A percentile compares a stretch with the other conserved stretches of the same genome.
Evolutionary conservation across 2,329 filamentous ascomycete genomes (phyloP).

Genomic region (Dichotomopilus funicola): DNA sequence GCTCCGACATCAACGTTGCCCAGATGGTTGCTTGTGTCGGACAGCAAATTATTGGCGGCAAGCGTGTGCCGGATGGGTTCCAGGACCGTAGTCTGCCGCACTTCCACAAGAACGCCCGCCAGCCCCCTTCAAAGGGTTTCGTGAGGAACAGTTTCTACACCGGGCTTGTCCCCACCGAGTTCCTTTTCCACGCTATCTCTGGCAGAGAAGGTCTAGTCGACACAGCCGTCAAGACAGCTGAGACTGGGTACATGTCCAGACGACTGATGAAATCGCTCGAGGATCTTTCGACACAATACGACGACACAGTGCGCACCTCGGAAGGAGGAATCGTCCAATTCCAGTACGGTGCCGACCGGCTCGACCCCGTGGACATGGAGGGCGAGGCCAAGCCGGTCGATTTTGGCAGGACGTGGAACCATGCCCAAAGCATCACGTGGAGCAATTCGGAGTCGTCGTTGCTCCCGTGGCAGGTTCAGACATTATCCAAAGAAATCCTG

Average conservation of each 20-base stretch:
- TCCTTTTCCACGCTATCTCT: conserved; percentile 97
- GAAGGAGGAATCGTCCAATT: conserved; percentile 88
- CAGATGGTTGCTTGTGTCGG: conserved; percentile 98
- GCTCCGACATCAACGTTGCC: conserved; percentile 94
- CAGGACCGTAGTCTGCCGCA: conserved; percentile 92
- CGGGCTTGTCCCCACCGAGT: conserved; percentile 82
- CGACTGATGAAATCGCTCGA: conserved; percentile 97
- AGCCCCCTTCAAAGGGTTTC: conserved; percentile 94
- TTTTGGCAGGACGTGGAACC: conserved; percentile 84
- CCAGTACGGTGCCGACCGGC: conserved; percentile 90
- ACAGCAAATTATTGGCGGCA: conserved; percentile 92
- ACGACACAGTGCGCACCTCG: conserved; percentile 89
- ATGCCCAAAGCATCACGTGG: conserved; percentile 70
- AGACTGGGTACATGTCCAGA: conserved; percentile 98
- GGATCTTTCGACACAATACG: conserved; percentile 88
- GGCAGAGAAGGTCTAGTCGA: conserved; percentile 97
- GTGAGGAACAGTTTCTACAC: conserved; percentile 97
- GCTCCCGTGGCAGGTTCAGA: conserved; percentile 65
- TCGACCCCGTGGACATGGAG: conserved; percentile 98
- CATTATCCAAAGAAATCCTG: conserved; percentile 62
- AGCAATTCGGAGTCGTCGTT: conserved; percentile 69
- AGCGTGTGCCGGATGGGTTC: conserved; percentile 91
- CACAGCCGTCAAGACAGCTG: conserved; percentile 97
- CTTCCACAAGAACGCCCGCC: conserved; percentile 86
- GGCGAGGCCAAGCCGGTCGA: conserved; percentile 86